phyloP scores from a whole-genome alignment of 306 rosid species.

The Quercus mongolica region DNA sequence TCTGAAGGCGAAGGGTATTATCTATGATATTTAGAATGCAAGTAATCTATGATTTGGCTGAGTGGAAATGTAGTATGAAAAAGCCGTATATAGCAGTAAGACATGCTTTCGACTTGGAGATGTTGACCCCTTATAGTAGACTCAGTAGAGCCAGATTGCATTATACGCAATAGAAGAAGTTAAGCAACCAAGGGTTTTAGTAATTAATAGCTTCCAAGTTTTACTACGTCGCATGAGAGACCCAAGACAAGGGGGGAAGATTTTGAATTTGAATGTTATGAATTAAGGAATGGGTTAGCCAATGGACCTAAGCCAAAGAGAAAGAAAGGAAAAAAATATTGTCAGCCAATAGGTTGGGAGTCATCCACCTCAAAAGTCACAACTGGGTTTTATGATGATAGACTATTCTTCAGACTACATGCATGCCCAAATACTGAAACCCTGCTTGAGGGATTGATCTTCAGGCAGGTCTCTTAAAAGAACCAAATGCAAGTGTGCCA shows the following conservation, averaged over 20 bases:
- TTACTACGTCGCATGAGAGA: background rate
- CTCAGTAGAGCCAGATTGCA: too few relatives aligned
- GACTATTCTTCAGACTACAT: background rate
- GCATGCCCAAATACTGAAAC: background rate
- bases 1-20: too few relatives aligned
- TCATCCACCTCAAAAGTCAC: background rate
- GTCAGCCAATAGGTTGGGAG: background rate
- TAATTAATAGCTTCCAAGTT: too few relatives aligned
- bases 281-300: conserved; percentile 2
- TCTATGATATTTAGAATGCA: too few relatives aligned
- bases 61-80: too few relatives aligned
- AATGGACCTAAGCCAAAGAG: background rate
- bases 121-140: too few relatives aligned
- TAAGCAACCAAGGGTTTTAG: too few relatives aligned
- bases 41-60: too few relatives aligned
- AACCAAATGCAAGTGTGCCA: background rate
- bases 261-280: background rate
- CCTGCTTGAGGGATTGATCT: background rate
- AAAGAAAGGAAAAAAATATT: too few relatives aligned
- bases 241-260: background rate
- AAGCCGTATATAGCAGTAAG: too few relatives aligned
- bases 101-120: too few relatives aligned
- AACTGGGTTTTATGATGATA: background rate
- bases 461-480: background rate
- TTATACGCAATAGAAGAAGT: background rate